Base-by-base conservation (phyloP, 2,329 filamentous ascomycete species). In the Fusarium sarcochroum region DNA sequence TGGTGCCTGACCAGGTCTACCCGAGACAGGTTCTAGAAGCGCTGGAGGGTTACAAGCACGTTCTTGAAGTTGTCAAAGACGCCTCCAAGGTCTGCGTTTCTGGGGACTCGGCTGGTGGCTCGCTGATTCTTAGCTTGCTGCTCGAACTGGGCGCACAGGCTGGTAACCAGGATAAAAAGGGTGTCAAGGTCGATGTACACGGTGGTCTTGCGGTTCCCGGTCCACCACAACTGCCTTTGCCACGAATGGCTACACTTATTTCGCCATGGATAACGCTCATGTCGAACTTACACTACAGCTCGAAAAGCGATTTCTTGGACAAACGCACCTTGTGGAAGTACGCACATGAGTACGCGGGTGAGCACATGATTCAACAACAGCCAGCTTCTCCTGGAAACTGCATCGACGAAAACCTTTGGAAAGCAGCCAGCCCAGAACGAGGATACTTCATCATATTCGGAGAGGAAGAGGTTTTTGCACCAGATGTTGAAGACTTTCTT, bases 231-330 rank as follows among this genome's bases (percentile, higher is more conserved):
- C 61, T 79, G 55, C 77, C 71, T 57, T 75, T 77, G 48, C 80
- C 79, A 46, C 77, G 77, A 61, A 81, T 94, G 73, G 92, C 90
- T 3, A 83, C 90, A 21, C 83, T 96, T 63, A 92, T 97, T 62
- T 94, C 91, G 11, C 93, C 93, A 0, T 97, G 93, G 93, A 85
- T 90, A 14, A 91, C 90, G 2, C 86, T 97, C 40, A 83, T 93
- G 38, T 93, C 91, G 1, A 79, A 82, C 8, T 85, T 87, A 52
- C 90, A 94, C 72, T 83, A 83, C 53, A 89, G 91, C 69, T 95
- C 91, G 1, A 76, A 81, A 6, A 92, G 90, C 69, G 93, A 97
- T 77, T 97, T 92, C 74, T 85, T 97, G 35, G 88, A 93, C 72
- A 84, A 85, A 18, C 79, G 85, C 17, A 89, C 85, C 52, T 82